phyloP scores from a whole-genome alignment of 768 basidiomycete species.

The Lactifluus subvellereus region DNA sequence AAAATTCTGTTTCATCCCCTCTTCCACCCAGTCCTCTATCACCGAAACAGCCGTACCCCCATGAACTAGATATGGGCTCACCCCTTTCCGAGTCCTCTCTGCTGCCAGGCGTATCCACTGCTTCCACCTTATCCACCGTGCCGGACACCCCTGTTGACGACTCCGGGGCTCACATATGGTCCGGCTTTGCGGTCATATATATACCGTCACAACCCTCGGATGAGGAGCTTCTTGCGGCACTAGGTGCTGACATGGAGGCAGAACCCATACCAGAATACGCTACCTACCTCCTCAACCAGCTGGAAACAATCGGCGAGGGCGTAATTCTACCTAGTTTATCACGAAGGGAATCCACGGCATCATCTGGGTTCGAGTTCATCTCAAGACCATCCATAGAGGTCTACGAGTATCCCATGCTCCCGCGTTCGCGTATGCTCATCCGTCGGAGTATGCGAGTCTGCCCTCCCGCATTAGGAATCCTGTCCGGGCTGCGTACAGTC shows the following conservation, averaged over 20 bases:
- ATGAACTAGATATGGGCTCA: background rate
- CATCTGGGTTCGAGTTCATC: conserved; percentile 14
- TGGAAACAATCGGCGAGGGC: conserved; percentile 16
- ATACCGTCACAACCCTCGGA: conserved; percentile 10
- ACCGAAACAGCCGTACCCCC: background rate
- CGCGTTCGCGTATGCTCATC: conserved; percentile 9
- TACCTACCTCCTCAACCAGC: conserved; percentile 11
- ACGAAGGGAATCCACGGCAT: conserved; percentile 5
- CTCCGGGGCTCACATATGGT: background rate
- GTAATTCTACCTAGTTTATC: conserved; percentile 4
- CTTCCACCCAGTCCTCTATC: background rate
- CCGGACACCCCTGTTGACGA: conserved; percentile 9
- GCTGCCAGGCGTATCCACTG: background rate
- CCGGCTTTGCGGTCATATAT: conserved; percentile 18
- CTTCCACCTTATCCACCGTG: background rate
- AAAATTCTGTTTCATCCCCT: background rate
- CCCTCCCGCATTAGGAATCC: background rate
- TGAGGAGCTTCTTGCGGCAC: conserved; percentile 17
- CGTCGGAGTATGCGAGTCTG: conserved; percentile 3
- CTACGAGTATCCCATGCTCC: conserved; percentile 14
- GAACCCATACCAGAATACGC: conserved; percentile 19
- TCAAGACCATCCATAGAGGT: conserved; percentile 19
- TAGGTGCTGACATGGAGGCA: background rate
- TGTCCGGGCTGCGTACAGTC: conserved; percentile 2
- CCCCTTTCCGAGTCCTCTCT: background rate